Conservation (phyloP, 768 basidiomycete species). For the Mycena belliarum region DNA sequence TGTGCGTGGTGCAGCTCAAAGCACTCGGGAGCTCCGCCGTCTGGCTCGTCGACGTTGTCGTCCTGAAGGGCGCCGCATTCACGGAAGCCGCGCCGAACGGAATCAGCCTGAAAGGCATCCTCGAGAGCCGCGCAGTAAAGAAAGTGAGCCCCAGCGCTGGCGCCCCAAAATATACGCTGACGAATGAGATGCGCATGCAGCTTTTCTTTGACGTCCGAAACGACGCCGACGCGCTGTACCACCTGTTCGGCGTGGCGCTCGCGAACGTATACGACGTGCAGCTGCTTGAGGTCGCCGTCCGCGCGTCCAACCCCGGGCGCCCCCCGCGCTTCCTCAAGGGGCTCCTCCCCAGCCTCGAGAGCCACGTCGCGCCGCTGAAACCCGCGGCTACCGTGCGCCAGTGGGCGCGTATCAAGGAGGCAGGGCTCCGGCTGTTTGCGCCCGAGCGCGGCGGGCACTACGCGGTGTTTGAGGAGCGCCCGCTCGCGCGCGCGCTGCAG, state of each 20-base stretch:
- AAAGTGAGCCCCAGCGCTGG: constrained; percentile 26
- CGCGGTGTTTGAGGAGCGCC: constrained; percentile 30
- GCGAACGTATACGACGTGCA: constrained; percentile 35
- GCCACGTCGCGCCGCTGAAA: constrained; percentile 26
- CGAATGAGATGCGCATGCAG: constrained; percentile 22
- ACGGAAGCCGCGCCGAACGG: constrained; percentile 26
- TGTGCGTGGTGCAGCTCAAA: constrained; percentile 34
- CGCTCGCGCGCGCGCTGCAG: constrained; percentile 25
- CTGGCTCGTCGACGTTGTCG: constrained; percentile 38
- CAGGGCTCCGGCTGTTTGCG: constrained; percentile 30
- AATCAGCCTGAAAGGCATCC: constrained; percentile 23
- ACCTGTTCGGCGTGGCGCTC: constrained; percentile 29
- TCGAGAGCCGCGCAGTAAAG: constrained; percentile 23
- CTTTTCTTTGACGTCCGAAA: constrained; percentile 37
- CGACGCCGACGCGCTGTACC: constrained; percentile 35
- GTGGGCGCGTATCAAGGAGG: constrained; percentile 33
- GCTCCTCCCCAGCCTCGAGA: constrained; percentile 25
- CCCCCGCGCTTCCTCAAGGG: constrained; percentile 27
- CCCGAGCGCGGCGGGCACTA: constrained; percentile 31
- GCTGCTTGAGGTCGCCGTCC: constrained; percentile 33
- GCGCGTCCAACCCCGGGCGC: constrained; percentile 21
- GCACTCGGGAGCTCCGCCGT: constrained; percentile 27
- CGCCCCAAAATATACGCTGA: no score
- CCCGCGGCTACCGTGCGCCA: constrained; percentile 8
- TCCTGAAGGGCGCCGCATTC: constrained; percentile 31